phyloP scores from a whole-genome alignment of 1,139 yeast species.

The Sugiyamaella japonica region DNA sequence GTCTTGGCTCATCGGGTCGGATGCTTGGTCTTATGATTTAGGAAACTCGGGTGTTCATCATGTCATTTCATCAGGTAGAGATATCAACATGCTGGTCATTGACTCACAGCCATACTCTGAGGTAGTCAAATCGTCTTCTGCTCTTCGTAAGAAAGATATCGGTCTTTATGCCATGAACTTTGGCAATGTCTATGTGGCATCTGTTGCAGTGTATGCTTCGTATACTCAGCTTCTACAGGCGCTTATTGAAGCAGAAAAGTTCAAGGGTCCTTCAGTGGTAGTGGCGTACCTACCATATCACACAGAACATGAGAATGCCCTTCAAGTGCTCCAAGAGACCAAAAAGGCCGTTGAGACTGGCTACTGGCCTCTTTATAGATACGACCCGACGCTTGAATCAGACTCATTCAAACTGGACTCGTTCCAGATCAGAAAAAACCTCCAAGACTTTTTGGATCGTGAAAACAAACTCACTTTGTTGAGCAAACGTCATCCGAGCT shows the following conservation, averaged over 20 bases:
- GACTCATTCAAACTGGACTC: slow-evolving; percentile 76
- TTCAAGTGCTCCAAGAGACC: slow-evolving; percentile 79
- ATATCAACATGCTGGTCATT: slow-evolving; percentile 80
- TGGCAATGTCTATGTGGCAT: slow-evolving; percentile 88
- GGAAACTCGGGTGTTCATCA: slow-evolving; percentile 93
- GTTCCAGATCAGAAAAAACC: slow-evolving; percentile 71
- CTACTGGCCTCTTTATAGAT: slow-evolving; percentile 93
- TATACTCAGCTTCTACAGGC: slow-evolving; percentile 93
- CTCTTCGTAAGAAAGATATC: slow-evolving; percentile 77
- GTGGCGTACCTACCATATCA: slow-evolving; percentile 85
- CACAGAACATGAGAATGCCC: slow-evolving; percentile 65
- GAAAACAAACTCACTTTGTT: slow-evolving; percentile 83
- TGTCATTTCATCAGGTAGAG: slow-evolving; percentile 70
- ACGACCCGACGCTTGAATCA: slow-evolving; percentile 59
- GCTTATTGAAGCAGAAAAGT: slow-evolving; percentile 81
- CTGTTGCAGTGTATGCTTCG: slow-evolving; percentile 90
- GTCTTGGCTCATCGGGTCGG: slow-evolving; percentile 90
- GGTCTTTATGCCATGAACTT: slow-evolving; percentile 96
- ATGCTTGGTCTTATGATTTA: slow-evolving; percentile 91
- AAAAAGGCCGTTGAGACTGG: slow-evolving; percentile 91
- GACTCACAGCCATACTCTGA: slow-evolving; percentile 84
- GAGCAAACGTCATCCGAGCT: slow-evolving; percentile 67
- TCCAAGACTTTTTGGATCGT: slow-evolving; percentile 79
- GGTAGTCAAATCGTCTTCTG: slow-evolving; percentile 31
- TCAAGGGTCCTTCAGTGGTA: slow-evolving; percentile 86